Conservation (phyloP, 2,329 filamentous ascomycete species). For the Apiospora aurea region DNA sequence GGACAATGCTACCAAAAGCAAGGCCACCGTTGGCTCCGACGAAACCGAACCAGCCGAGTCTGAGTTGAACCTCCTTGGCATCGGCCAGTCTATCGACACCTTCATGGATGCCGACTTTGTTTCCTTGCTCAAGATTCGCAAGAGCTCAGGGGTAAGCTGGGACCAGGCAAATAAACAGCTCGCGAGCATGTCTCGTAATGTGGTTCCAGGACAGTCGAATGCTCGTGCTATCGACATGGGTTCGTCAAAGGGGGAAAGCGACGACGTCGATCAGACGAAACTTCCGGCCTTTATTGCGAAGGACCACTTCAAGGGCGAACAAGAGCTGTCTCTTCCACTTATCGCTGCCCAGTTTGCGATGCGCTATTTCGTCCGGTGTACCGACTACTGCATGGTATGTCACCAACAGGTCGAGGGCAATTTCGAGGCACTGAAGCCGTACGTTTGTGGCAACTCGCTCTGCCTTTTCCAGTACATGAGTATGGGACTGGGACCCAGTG, state of each 20-base stretch:
- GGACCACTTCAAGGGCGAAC: conserved; percentile 42
- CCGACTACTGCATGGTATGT: conserved; percentile 87
- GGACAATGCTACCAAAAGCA: conserved; percentile 30
- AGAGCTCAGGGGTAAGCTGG: conserved; percentile 65
- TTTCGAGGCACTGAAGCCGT: conserved; percentile 77
- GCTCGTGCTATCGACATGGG: too few species aligned
- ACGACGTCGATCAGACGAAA: conserved; percentile 28
- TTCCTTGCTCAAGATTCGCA: conserved; percentile 66
- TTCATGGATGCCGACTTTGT: conserved; percentile 73
- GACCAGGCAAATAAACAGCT: conserved; percentile 64
- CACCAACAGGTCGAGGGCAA: conserved; percentile 70
- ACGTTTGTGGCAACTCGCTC: conserved; percentile 76
- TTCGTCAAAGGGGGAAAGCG: background rate
- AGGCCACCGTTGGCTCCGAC: background rate
- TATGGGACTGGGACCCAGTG: conserved; percentile 82
- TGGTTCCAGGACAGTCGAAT: background rate
- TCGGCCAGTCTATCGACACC: conserved; percentile 74
- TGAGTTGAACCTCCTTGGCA: conserved; percentile 65
- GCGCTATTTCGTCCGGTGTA: conserved; percentile 79
- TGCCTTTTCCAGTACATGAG: conserved; percentile 90
- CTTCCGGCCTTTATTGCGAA: conserved; percentile 36
- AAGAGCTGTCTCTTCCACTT: conserved; percentile 58
- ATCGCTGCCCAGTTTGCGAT: conserved; percentile 77
- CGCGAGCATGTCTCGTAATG: conserved; percentile 22
- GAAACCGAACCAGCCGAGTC: conserved; percentile 29